Evolutionary conservation across 345 rosid species (phyloP).

Genomic region (Brassica rapa): DNA sequence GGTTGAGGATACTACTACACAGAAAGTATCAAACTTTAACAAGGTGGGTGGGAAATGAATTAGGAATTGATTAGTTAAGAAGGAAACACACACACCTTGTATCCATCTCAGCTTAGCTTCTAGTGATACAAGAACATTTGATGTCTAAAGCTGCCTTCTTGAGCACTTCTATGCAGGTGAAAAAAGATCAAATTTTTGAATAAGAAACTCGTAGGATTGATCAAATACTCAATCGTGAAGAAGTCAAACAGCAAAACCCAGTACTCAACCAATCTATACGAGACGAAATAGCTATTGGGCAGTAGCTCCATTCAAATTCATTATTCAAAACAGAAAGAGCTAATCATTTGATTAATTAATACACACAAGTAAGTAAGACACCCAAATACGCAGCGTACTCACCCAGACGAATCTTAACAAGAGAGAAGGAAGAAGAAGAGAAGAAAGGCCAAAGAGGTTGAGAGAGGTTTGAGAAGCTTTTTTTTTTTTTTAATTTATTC

Average conservation of each 20-base stretch:
- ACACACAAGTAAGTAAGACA: neutral
- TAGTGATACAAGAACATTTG: conserved; percentile 6
- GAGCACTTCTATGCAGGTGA: conserved; percentile 21
- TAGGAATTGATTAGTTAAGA: neutral
- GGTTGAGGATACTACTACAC: conserved; percentile 43
- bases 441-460: conserved; percentile 1
- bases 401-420: conserved; percentile 9
- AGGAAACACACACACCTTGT: conserved; percentile 23
- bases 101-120: conserved; percentile 24
- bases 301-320: conserved; percentile 1
- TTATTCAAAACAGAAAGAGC: neutral
- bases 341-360: neutral
- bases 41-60: neutral
- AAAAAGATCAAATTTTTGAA: neutral
- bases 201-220: neutral
- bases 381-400: conserved; percentile 5
- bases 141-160: neutral
- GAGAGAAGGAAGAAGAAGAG: neutral
- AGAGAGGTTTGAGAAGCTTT: conserved; percentile 12
- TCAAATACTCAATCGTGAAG: neutral
- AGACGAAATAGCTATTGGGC: neutral
- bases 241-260: conserved; percentile 13
- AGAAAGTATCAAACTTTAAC: conserved; percentile 8
- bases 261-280: too few species aligned
- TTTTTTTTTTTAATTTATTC: conserved; percentile 3